Conservation (phyloP, 2,329 filamentous ascomycete genomes). For the Phoma sp. region DNA sequence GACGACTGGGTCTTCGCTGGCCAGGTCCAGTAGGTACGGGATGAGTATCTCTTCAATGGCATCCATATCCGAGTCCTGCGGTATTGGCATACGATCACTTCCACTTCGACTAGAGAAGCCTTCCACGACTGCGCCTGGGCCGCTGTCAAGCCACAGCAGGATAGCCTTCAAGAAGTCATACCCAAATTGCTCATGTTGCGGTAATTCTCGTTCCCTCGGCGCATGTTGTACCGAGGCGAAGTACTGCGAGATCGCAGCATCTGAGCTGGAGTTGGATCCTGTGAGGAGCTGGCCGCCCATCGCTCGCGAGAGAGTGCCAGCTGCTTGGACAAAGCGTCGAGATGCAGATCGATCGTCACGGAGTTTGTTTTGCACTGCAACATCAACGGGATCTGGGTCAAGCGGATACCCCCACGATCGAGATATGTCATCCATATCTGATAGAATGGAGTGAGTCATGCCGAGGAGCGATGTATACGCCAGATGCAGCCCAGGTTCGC, state of each 20-base stretch:
- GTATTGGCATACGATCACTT: slow-evolving; percentile 59
- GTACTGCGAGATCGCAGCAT: slow-evolving; percentile 48
- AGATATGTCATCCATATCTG: slow-evolving; percentile 63
- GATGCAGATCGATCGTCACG: slow-evolving; percentile 62
- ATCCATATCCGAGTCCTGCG: slow-evolving; percentile 56
- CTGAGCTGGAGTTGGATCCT: slow-evolving; percentile 40
- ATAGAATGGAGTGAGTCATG: slow-evolving; percentile 53
- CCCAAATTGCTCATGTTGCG: slow-evolving; percentile 59
- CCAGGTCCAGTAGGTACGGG: slow-evolving; percentile 63
- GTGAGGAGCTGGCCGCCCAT: slow-evolving; percentile 62
- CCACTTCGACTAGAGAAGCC: slow-evolving; percentile 61
- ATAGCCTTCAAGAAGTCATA: slow-evolving; percentile 71
- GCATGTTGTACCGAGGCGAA: slow-evolving; percentile 60
- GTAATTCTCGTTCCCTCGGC: slow-evolving; percentile 42
- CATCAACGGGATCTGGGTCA: slow-evolving; percentile 59
- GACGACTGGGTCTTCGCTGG: slow-evolving; percentile 57
- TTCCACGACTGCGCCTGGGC: slow-evolving; percentile 60
- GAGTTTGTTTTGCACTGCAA: slow-evolving; percentile 62
- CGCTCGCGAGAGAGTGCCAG: slow-evolving; percentile 62
- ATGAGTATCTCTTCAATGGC: slow-evolving; percentile 64
- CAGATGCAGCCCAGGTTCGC: slow-evolving; percentile 49
- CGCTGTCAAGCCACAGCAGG: slow-evolving; percentile 67
- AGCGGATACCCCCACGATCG: slow-evolving; percentile 66
- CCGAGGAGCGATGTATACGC: slow-evolving; percentile 50
- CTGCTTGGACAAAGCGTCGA: slow-evolving; percentile 67